phyloP scores from a whole-genome alignment of 768 basidiomycete genomes.

The Psilocybe cubensis region DNA sequence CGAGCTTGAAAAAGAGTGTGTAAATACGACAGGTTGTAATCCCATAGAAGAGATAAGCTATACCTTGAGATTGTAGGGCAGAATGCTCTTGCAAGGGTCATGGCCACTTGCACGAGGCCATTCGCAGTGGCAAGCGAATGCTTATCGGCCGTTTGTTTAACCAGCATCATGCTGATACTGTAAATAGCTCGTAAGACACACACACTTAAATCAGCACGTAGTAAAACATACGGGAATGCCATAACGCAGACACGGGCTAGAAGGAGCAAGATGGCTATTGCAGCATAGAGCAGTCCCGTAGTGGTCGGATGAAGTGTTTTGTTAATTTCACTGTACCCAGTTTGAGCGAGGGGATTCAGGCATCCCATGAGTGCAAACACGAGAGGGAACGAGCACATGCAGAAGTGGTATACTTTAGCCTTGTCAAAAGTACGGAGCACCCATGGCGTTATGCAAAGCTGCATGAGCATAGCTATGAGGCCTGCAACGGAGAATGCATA shows the following conservation, averaged over 20 bases:
- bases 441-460: conserved; percentile 8
- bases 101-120: conserved; percentile 6
- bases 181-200: too few relatives aligned
- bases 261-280: conserved; percentile 1
- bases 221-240: conserved; percentile 10
- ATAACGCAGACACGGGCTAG: conserved; percentile 6
- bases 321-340: neutral
- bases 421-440: conserved; percentile 6
- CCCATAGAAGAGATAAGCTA: neutral
- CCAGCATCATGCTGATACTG: conserved; percentile 6
- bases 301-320: neutral
- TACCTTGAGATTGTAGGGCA: conserved; percentile 2
- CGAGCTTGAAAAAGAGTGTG: neutral
- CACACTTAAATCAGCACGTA: too few relatives aligned
- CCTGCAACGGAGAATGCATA: conserved; percentile 8
- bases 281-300: neutral
- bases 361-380: conserved; percentile 4
- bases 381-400: conserved; percentile 6
- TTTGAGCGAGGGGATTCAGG: conserved; percentile 3
- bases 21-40: neutral
- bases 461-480: conserved; percentile 5
- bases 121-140: conserved; percentile 3
- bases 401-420: conserved; percentile 5
- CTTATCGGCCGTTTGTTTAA: conserved; percentile 6
- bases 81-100: conserved; percentile 5